Evolutionary conservation across 2,329 filamentous ascomycete genomes (phyloP).

Genomic region (Endoconidiophora polonica): DNA sequence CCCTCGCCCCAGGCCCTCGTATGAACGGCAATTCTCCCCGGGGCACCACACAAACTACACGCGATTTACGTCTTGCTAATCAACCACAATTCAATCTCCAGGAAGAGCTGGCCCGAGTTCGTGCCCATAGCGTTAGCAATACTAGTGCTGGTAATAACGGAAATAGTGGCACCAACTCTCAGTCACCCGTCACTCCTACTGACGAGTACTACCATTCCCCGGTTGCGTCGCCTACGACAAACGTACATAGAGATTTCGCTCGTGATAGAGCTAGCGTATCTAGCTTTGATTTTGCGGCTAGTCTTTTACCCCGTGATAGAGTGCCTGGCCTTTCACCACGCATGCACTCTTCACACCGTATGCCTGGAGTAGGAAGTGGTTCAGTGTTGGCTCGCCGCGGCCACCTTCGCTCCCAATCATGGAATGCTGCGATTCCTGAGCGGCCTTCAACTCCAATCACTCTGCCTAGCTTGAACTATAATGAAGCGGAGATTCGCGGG

Average conservation of each 20-base stretch:
- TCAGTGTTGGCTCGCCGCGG: not conserved
- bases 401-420: slow-evolving; percentile 11
- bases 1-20: not conserved
- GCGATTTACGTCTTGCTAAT: slow-evolving; percentile 6
- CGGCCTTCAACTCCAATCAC: not conserved
- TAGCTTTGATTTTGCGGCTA: slow-evolving; percentile 10
- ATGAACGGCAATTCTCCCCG: not conserved
- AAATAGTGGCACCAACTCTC: slow-evolving; percentile 8
- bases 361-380: not conserved
- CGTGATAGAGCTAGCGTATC: slow-evolving; percentile 10
- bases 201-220: slow-evolving; percentile 12
- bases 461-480: slow-evolving; percentile 3
- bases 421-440: slow-evolving; percentile 4
- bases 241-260: not conserved
- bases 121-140: not conserved
- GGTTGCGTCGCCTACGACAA: slow-evolving; percentile 3
- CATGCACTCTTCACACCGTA: not conserved
- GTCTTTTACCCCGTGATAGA: not conserved
- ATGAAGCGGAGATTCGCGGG: slow-evolving; percentile 3
- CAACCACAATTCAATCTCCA: slow-evolving; percentile 9
- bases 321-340: not conserved
- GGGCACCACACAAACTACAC: not conserved
- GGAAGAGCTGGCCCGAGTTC: slow-evolving; percentile 8
- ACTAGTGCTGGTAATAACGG: slow-evolving; percentile 1
- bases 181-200: slow-evolving; percentile 10